Conservation (phyloP, 441 rosid genomes). For the Pelargonium exstipulatum region DNA sequence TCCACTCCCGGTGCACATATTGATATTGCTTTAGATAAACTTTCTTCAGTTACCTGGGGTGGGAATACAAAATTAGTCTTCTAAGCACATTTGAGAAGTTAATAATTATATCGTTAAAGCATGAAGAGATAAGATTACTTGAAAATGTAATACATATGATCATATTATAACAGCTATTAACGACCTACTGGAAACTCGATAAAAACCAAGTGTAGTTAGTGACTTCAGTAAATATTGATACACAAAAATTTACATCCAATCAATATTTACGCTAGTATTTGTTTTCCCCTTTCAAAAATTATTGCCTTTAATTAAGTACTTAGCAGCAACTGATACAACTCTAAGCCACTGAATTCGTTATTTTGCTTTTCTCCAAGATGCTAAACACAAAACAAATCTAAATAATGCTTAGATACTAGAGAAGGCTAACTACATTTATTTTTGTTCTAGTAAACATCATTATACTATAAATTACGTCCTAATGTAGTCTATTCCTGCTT, state of each 20-base stretch:
- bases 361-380: neutral
- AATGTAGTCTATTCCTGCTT: neutral
- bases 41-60: slow-evolving; percentile 80
- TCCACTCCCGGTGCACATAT: slow-evolving; percentile 81
- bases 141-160: neutral
- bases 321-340: neutral
- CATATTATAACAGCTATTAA: neutral
- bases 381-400: neutral
- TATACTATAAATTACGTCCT: neutral
- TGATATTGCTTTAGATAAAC: slow-evolving; percentile 69
- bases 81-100: slow-evolving; percentile 14
- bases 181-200: neutral
- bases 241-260: neutral
- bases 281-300: neutral
- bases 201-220: neutral
- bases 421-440: neutral
- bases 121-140: neutral
- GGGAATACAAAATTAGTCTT: slow-evolving; percentile 20
- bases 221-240: neutral
- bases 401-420: neutral
- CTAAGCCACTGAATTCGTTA: neutral
- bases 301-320: neutral
- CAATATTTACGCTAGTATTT: neutral
- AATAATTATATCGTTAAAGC: neutral
- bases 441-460: neutral